phyloP scores from a whole-genome alignment of 2,329 filamentous ascomycete genomes.

The Thelonectria blattea region DNA sequence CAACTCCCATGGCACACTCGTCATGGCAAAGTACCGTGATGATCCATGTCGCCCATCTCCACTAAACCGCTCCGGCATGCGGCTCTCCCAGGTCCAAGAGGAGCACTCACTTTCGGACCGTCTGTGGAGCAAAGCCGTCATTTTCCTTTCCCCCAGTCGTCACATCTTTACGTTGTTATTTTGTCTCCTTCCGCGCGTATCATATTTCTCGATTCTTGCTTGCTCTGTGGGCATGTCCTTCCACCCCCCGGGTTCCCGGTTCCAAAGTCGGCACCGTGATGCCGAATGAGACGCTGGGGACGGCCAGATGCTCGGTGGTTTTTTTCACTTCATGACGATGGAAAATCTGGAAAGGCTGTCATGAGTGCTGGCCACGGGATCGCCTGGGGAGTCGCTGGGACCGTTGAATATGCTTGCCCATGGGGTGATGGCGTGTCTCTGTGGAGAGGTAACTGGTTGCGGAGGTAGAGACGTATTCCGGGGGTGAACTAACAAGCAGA shows the following conservation, averaged over 20 bases:
- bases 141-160: too few relatives aligned
- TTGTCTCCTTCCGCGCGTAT: background rate
- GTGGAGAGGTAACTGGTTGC: background rate
- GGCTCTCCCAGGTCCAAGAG: background rate
- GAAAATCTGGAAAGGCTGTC: background rate
- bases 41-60: background rate
- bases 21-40: background rate
- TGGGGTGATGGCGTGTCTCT: background rate
- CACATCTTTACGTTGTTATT: background rate
- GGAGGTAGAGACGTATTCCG: background rate
- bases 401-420: background rate
- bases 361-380: slow-evolving; percentile 8
- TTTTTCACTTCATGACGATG: background rate
- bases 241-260: too few relatives aligned
- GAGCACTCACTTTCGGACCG: background rate
- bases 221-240: background rate
- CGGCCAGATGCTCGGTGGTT: slow-evolving; percentile 10
- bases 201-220: background rate
- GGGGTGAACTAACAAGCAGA: background rate
- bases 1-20: background rate
- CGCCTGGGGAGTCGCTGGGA: background rate
- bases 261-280: background rate
- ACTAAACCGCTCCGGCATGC: background rate
- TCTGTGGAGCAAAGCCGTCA: slow-evolving; percentile 14
- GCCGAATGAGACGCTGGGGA: background rate